phyloP scores from a whole-genome alignment of 768 basidiomycete genomes.

The Termitomyces sp. region DNA sequence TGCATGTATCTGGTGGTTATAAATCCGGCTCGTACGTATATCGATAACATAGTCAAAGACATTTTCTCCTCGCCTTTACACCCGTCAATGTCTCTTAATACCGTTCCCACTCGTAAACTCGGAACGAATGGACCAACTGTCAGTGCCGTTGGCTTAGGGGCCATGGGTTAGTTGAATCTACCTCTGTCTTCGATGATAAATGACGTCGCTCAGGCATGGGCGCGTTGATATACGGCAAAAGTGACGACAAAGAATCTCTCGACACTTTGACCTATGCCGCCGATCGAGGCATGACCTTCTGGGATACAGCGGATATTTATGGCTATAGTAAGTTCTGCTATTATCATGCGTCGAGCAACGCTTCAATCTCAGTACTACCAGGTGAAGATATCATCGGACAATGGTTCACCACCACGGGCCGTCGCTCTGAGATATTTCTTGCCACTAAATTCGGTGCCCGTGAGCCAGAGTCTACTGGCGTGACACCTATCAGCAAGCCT shows the following conservation, averaged over 20 bases:
- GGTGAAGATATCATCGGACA: not conserved
- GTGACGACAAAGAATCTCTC: not conserved
- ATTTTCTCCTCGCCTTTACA: no score
- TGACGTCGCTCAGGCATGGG: not conserved
- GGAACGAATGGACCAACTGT: constrained; percentile 23
- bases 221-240: not conserved
- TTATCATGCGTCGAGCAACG: no score
- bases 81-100: not conserved
- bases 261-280: no score
- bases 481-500: constrained; percentile 19
- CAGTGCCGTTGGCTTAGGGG: constrained; percentile 22
- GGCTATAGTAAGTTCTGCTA: no score
- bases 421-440: constrained; percentile 53
- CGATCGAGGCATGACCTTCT: no score
- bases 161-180: constrained; percentile 17
- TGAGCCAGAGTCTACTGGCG: constrained; percentile 23
- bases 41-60: no score
- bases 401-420: constrained; percentile 49
- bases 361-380: no score
- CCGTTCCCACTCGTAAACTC: constrained; percentile 19
- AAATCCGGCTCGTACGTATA: no score
- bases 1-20: no score
- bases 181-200: not conserved
- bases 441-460: constrained; percentile 42
- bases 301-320: no score